A percentile compares a stretch with the other conserved stretches of the same genome.
These are phyloP conservation scores for Fusarium temperatum DNA, from an alignment of 2,329 filamentous ascomycete genomes.

Conservation along the genomic window DNA sequence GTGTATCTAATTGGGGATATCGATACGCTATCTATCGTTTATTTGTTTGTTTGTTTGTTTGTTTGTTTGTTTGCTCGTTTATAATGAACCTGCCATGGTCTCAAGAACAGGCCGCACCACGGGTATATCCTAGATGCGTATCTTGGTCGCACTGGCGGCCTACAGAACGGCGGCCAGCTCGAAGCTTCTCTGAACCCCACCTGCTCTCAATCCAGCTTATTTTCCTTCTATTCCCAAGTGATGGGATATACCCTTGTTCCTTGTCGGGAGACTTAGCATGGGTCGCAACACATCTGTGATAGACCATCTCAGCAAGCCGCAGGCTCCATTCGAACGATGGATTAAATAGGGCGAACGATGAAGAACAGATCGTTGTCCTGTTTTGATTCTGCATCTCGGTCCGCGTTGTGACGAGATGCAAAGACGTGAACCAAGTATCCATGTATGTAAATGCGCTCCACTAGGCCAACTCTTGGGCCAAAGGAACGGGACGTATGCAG, in stretches of 20 bases:
- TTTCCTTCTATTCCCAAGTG: conserved; percentile 15
- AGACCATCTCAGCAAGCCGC: not conserved
- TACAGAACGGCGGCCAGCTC: conserved; percentile 6
- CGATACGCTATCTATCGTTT: not conserved
- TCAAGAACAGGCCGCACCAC: conserved; percentile 34
- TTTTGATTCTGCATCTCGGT: conserved; percentile 12
- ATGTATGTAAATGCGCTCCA: conserved; percentile 23
- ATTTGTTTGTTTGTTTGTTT: conserved; percentile 32
- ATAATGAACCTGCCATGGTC: conserved; percentile 37
- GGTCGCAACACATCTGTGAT: not conserved
- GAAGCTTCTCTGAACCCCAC: conserved; percentile 23
- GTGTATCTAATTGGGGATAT: conserved; percentile 2
- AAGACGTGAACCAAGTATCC: conserved; percentile 16
- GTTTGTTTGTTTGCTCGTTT: conserved; percentile 29
- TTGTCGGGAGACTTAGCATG: conserved; percentile 33
- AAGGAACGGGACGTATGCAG: conserved; percentile 28
- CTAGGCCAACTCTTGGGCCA: conserved; percentile 37
- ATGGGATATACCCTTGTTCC: conserved; percentile 10
- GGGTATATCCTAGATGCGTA: conserved; percentile 38
- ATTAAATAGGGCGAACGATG: not conserved
- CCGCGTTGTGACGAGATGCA: conserved; percentile 20
- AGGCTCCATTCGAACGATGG: not conserved
- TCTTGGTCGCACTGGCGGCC: conserved; percentile 33
- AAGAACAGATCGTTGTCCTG: not conserved
- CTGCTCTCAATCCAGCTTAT: conserved; percentile 16